A percentile compares a stretch with the other conserved stretches of the same genome.
Conservation (phyloP, 306 rosid species). For the Chamaecrista fasciculata region DNA sequence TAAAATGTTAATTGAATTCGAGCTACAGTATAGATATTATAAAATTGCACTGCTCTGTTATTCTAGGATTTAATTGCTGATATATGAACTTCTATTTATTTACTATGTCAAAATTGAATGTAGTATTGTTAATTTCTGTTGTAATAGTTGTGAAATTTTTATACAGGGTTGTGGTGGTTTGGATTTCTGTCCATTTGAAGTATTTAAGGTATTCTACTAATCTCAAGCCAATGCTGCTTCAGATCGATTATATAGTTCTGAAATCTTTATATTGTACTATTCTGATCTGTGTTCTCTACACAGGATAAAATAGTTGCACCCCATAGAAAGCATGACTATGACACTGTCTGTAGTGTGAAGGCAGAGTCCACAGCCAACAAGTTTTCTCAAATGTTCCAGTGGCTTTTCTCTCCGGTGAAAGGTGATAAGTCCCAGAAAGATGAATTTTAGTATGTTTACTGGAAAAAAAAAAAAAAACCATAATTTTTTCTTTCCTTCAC, state of each 20-base stretch:
- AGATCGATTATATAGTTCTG: constrained; percentile 20
- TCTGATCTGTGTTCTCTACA: constrained; percentile 14
- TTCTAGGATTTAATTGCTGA: constrained; percentile 10
- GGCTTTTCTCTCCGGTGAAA: constrained; percentile 46
- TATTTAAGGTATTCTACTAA: constrained; percentile 64
- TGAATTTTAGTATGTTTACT: constrained; percentile 59
- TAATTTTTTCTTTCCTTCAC: constrained; percentile 25
- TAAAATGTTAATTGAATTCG: neutral
- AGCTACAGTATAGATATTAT: neutral
- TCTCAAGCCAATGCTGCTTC: constrained; percentile 29
- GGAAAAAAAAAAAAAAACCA: constrained; percentile 19
- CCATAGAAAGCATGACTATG: constrained; percentile 57
- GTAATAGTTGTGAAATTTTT: neutral
- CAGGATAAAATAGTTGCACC: constrained; percentile 77
- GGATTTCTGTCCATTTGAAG: constrained; percentile 70
- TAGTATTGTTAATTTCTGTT: neutral
- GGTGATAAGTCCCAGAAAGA: constrained; percentile 47
- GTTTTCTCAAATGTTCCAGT: constrained; percentile 46
- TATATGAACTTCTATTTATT: constrained; percentile 2
- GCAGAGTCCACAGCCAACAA: constrained; percentile 39
- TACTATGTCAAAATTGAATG: neutral
- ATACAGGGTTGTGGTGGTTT: constrained; percentile 76
- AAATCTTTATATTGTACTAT: neutral
- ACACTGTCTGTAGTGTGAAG: constrained; percentile 51
- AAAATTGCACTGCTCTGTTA: neutral